Percentiles rank a stretch among this genome's conserved stretches.
phyloP scores from a whole-genome alignment of 495 filamentous ascomycete genomes.

The Penicillium angulare region DNA sequence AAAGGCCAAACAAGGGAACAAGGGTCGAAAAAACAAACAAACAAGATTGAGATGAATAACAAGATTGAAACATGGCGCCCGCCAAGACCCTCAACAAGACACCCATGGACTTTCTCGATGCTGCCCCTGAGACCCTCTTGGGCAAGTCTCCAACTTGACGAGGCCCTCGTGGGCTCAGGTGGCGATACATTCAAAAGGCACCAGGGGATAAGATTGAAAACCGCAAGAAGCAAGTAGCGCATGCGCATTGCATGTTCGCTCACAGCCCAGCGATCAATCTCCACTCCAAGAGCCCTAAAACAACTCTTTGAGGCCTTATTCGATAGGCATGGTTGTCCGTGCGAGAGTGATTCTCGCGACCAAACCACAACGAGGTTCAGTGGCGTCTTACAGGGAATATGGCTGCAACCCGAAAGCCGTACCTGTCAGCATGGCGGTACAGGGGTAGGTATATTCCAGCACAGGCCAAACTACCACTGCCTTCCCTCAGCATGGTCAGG shows the following conservation, averaged over 20 bases:
- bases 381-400: slow-evolving; percentile 30
- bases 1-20: slow-evolving; percentile 22
- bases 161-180: slow-evolving; percentile 8
- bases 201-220: slow-evolving; percentile 12
- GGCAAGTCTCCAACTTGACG: slow-evolving; percentile 15
- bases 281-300: slow-evolving; percentile 23
- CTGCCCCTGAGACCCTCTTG: slow-evolving; percentile 13
- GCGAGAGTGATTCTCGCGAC: slow-evolving; percentile 32
- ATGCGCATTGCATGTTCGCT: slow-evolving; percentile 13
- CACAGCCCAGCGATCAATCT: slow-evolving; percentile 26
- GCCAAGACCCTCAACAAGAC: slow-evolving; percentile 21
- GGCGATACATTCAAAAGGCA: slow-evolving; percentile 8
- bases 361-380: slow-evolving; percentile 25
- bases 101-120: background rate
- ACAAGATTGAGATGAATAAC: too few species aligned
- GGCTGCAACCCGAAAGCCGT: slow-evolving; percentile 22
- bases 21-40: background rate
- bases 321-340: slow-evolving; percentile 32
- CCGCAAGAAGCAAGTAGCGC: slow-evolving; percentile 21
- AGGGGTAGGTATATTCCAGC: slow-evolving; percentile 13
- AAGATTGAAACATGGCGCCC: slow-evolving; percentile 21
- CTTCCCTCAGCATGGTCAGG: slow-evolving; percentile 27
- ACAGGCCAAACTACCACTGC: slow-evolving; percentile 23
- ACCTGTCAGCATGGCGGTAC: slow-evolving; percentile 24
- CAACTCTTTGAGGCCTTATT: slow-evolving; percentile 17